Evolutionary conservation across 306 rosid genomes (phyloP).

Genomic region (Macrotyloma uniflorum): DNA sequence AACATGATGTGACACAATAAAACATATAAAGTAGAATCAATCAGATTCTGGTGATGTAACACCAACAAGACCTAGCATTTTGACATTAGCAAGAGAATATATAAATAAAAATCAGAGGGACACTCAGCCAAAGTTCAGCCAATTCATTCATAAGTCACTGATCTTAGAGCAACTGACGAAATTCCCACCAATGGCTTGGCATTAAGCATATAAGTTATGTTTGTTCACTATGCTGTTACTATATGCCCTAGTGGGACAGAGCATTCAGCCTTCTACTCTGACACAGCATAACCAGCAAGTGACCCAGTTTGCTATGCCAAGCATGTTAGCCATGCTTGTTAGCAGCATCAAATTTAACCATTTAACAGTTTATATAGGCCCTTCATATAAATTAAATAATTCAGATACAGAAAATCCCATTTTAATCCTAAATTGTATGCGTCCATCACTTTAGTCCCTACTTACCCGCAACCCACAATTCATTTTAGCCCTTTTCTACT

Average conservation of each 20-base stretch:
- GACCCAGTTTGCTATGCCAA: neutral
- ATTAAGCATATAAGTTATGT: conserved; percentile 26
- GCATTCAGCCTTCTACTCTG: neutral
- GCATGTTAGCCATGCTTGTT: neutral
- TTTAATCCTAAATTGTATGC: neutral
- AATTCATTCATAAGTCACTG: conserved; percentile 36
- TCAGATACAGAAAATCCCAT: neutral
- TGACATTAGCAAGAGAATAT: conserved; percentile 56
- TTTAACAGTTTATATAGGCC: conserved; percentile 2
- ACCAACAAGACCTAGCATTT: conserved; percentile 30
- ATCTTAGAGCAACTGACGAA: conserved; percentile 26
- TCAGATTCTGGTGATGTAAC: neutral
- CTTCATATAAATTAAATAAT: neutral
- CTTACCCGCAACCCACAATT: neutral
- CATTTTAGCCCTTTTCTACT: neutral
- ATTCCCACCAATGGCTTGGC: conserved; percentile 47
- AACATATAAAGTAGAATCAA: neutral
- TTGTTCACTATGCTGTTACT: neutral
- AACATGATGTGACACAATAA: neutral
- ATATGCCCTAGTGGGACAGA: neutral
- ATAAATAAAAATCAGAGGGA: conserved; percentile 39
- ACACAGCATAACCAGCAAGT: neutral
- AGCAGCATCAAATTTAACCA: neutral
- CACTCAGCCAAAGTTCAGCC: conserved; percentile 39
- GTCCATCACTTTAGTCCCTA: neutral